Conservation (phyloP, 2,329 filamentous ascomycete species). For the Calcarisporium arbuscula region DNA sequence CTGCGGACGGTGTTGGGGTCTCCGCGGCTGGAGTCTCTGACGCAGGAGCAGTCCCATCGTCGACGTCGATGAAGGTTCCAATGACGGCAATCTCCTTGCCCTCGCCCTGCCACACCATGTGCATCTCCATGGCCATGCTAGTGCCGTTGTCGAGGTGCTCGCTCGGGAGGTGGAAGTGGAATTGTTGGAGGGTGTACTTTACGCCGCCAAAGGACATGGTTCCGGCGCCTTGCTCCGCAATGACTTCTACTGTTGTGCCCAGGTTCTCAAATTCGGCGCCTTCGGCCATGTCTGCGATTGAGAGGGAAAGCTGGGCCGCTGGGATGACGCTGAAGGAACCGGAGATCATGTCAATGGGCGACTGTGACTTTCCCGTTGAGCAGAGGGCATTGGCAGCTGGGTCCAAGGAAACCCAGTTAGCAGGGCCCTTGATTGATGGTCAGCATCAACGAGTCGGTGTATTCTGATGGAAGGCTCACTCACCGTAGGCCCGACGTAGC, state of each 20-base stretch:
- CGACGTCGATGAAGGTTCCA: slow-evolving; percentile 5
- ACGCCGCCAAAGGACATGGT: slow-evolving; percentile 33
- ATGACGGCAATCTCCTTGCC: slow-evolving; percentile 21
- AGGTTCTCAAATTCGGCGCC: slow-evolving; percentile 43
- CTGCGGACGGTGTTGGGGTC: no score
- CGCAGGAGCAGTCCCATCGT: not conserved
- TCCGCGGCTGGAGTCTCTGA: no score
- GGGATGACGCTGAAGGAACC: slow-evolving; percentile 19
- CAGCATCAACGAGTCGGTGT: no score
- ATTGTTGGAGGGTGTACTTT: slow-evolving; percentile 42
- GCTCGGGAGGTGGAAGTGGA: slow-evolving; percentile 55
- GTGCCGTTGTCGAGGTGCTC: slow-evolving; percentile 46
- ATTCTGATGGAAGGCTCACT: no score
- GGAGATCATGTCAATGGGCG: slow-evolving; percentile 45
- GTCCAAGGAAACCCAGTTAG: slow-evolving; percentile 45
- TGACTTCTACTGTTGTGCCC: slow-evolving; percentile 44
- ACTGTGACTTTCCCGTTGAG: slow-evolving; percentile 43
- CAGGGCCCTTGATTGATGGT: slow-evolving; percentile 38
- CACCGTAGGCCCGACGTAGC: slow-evolving; percentile 30
- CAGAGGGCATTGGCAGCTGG: slow-evolving; percentile 36
- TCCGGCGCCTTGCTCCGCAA: slow-evolving; percentile 40
- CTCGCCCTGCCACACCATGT: slow-evolving; percentile 20
- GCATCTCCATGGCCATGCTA: slow-evolving; percentile 22
- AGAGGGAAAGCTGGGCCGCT: slow-evolving; percentile 24
- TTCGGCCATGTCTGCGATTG: slow-evolving; percentile 27